These are phyloP conservation scores for Ocimum tenuiflorum DNA, from an alignment of 257 asterid species.

Conservation along the genomic window DNA sequence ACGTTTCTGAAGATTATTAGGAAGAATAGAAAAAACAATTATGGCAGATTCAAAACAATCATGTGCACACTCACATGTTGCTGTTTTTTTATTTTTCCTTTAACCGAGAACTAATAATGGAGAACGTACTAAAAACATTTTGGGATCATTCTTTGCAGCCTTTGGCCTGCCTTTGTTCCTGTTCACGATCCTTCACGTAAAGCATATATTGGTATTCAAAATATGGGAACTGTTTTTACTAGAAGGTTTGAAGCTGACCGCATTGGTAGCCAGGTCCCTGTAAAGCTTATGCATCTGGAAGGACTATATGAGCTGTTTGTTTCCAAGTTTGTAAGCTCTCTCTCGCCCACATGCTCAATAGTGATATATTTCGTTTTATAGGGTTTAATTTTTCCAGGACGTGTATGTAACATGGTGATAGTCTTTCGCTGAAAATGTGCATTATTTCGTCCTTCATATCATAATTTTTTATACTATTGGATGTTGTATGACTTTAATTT, in stretches of 20 bases:
- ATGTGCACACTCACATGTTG: background rate
- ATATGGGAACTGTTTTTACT: constrained; percentile 90
- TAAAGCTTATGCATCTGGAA: constrained; percentile 95
- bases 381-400: background rate
- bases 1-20: background rate
- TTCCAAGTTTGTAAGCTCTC: constrained; percentile 58
- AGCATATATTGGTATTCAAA: constrained; percentile 95
- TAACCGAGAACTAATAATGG: constrained; percentile 13
- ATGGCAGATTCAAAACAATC: background rate
- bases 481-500: background rate
- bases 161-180: constrained; percentile 99
- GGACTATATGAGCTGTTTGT: constrained; percentile 90
- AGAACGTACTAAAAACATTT: constrained; percentile 12
- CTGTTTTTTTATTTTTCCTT: background rate
- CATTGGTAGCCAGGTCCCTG: constrained; percentile 87
- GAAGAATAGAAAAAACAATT: background rate
- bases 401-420: background rate
- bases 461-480: background rate
- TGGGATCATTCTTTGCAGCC: constrained; percentile 47
- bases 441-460: background rate
- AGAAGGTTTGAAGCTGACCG: constrained; percentile 95
- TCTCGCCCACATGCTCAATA: background rate
- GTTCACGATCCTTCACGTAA: constrained; percentile 93
- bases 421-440: background rate
- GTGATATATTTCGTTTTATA: background rate